A percentile compares a stretch with the other conserved stretches of the same genome.
These are phyloP conservation scores for Solanum hybrid DNA, from an alignment of 305 asterid species.

Conservation along the genomic window DNA sequence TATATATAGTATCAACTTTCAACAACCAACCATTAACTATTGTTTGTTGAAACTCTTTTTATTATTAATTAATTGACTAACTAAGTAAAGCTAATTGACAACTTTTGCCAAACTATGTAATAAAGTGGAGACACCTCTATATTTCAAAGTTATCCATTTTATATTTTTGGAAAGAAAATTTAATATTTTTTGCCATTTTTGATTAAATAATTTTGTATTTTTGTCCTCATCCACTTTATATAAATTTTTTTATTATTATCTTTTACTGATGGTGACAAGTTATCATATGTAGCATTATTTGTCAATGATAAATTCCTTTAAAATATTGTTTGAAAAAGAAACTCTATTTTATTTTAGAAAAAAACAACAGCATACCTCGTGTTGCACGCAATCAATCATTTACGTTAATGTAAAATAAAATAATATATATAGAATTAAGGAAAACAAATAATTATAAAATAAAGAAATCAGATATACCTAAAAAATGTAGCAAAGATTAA, in stretches of 20 bases:
- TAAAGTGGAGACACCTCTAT: not conserved
- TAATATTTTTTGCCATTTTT: not conserved
- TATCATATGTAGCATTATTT: not conserved
- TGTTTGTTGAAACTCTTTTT: not conserved
- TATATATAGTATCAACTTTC: not conserved
- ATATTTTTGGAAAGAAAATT: not conserved
- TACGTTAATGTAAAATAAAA: not conserved
- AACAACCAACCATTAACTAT: not conserved
- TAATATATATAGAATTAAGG: not conserved
- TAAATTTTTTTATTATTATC: not conserved
- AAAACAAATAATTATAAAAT: not conserved
- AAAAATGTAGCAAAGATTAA: not conserved
- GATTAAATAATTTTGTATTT: not conserved
- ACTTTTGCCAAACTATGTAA: not conserved
- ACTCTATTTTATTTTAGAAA: not conserved
- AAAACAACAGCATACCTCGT: not conserved
- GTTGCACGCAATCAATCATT: not conserved
- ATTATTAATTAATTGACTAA: not conserved
- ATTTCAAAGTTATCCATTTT: not conserved
- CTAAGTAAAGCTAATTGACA: not conserved
- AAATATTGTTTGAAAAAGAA: not conserved
- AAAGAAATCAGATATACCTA: not conserved
- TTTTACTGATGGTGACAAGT: not conserved
- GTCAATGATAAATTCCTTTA: not conserved
- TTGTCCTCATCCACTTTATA: not conserved